A percentile compares a stretch with the other conserved stretches of the same genome.
Conservation (phyloP, 441 rosid species). For the Breynia disticha region DNA sequence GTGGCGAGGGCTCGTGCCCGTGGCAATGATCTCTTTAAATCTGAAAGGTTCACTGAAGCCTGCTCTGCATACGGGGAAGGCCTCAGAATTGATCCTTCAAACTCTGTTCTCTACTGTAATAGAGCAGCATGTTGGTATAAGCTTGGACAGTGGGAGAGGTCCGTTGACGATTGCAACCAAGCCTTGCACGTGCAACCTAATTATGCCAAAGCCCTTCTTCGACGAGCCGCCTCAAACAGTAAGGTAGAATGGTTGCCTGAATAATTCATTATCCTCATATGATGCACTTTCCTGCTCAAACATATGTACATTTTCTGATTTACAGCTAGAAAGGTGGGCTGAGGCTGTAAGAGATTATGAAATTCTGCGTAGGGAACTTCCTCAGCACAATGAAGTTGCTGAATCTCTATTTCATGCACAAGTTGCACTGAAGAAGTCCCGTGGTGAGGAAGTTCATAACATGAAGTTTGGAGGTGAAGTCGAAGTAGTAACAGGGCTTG, state of each 20-base stretch:
- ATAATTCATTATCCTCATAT: not conserved
- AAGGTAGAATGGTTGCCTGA: conserved; percentile 35
- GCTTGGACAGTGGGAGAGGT: conserved; percentile 72
- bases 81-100: conserved; percentile 68
- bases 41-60: conserved; percentile 76
- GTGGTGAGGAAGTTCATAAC: conserved; percentile 79
- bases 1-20: conserved; percentile 75
- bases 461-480: conserved; percentile 93
- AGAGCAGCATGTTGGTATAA: conserved; percentile 87
- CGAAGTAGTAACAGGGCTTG: conserved; percentile 53
- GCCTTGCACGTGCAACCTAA: conserved; percentile 61
- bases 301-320: conserved; percentile 6
- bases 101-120: conserved; percentile 58
- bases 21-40: conserved; percentile 80
- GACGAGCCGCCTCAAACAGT: conserved; percentile 81
- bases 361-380: conserved; percentile 67
- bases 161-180: conserved; percentile 70
- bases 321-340: conserved; percentile 70
- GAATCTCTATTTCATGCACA: conserved; percentile 80
- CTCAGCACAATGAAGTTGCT: conserved; percentile 73
- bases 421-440: conserved; percentile 81
- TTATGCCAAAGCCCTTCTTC: conserved; percentile 75
- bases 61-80: conserved; percentile 87
- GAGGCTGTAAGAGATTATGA: conserved; percentile 88
- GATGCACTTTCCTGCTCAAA: conserved; percentile 1